A percentile compares a stretch with the other conserved stretches of the same genome.
These are phyloP conservation scores for Wickerhamiella galacta DNA, from an alignment of 805 yeast genomes.

Conservation along the genomic window DNA sequence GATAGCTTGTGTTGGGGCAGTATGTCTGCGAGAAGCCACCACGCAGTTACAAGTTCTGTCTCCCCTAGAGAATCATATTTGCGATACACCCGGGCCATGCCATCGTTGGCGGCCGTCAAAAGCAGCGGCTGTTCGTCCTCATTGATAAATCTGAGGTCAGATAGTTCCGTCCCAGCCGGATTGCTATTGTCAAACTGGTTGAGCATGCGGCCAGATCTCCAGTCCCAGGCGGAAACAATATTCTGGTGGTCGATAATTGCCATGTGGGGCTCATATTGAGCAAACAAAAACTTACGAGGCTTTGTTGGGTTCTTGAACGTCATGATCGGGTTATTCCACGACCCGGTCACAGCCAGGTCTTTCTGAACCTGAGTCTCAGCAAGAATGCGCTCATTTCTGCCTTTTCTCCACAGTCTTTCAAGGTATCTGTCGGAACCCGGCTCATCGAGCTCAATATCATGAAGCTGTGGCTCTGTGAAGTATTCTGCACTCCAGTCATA, in stretches of 20 bases:
- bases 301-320: conserved; percentile 33
- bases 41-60: conserved; percentile 58
- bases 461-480: conserved; percentile 92
- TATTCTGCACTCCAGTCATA: conserved; percentile 50
- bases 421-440: conserved; percentile 82
- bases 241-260: conserved; percentile 74
- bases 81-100: conserved; percentile 75
- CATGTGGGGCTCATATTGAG: conserved; percentile 79
- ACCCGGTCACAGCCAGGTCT: conserved; percentile 62
- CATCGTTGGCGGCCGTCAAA: conserved; percentile 83
- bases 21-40: conserved; percentile 86
- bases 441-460: conserved; percentile 68
- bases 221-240: conserved; percentile 72
- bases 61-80: conserved; percentile 43
- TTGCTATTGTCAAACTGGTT: conserved; percentile 67
- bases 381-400: conserved; percentile 72
- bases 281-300: conserved; percentile 40
- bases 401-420: conserved; percentile 72
- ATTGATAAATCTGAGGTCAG: conserved; percentile 71
- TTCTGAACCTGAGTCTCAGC: conserved; percentile 85
- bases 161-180: conserved; percentile 74
- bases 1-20: conserved; percentile 63
- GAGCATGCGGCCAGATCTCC: conserved; percentile 45
- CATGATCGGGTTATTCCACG: conserved; percentile 63
- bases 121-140: conserved; percentile 84